Evolutionary conservation across 2,329 filamentous ascomycete species (phyloP), one percentile per base, ranked within the genome.

Genomic region (Sclerotinia nivalis): DNA sequence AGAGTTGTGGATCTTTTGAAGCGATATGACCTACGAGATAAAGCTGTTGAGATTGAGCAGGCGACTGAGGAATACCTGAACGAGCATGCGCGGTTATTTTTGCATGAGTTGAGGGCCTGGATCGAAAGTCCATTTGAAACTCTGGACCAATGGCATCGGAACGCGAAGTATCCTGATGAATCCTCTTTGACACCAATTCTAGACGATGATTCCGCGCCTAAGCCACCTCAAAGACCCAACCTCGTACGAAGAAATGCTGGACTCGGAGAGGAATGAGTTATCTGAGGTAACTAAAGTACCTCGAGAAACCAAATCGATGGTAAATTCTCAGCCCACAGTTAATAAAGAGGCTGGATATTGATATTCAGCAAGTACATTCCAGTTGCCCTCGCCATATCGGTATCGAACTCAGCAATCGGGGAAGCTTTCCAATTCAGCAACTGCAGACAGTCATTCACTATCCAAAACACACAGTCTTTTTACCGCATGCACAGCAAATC

Each of bases 101-200:
- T 37, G 45, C 28, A 50, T 37, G 60, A 62, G 22, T 50, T 62
- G 13, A 62, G 12, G 40, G 22, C 28, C 13, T 62, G 60, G 60
- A 50, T 62, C 12, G 45, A 62, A 37, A 62, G 60, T 34, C 22
- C 45, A 37, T 37, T 7, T 62, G 60, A 62, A 13, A 20, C 13
- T 13, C 37, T 62, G 8, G 31, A 62, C 2, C 45, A 25, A 25
- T 62, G 60, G 60, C 45, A 62, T 50, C 45, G 15, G 13, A 50
- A 50, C 12, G 15, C 28, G 1, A 4, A 1, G 13, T 50, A 62
- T n/a, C 20, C 20, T n/a, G 28, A 6, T 22, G 59, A 7, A 9
- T n/a, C 22, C 22, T 2, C 22, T 25, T 52, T 25, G 10, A 18
- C 40, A 43, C 6, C 40, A 43, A 43, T 7, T 6, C 13, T 4